phyloP scores from a whole-genome alignment of 2,329 filamentous ascomycete genomes.

The Fusarium scirpi region DNA sequence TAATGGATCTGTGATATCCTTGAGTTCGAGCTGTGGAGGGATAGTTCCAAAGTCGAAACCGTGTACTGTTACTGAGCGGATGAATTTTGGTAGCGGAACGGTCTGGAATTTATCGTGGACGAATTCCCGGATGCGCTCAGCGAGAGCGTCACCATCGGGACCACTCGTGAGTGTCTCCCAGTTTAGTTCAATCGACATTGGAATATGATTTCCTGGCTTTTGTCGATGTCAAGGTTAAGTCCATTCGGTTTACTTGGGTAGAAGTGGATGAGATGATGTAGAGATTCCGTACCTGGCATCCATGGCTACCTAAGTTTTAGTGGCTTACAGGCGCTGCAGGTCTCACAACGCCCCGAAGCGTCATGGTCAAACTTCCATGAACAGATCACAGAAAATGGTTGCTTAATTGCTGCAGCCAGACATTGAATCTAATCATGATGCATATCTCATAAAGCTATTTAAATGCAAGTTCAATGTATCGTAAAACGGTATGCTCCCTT shows the following conservation, averaged over 20 bases:
- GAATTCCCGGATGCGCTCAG: conserved; percentile 89
- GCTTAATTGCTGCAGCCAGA: neutral
- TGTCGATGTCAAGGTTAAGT: neutral
- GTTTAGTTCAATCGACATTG: conserved; percentile 97
- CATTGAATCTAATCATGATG: conserved; percentile 9
- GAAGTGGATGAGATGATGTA: conserved; percentile 30
- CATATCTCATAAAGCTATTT: conserved; percentile 6
- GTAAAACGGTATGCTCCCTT: conserved; percentile 4
- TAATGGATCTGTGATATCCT: conserved; percentile 95
- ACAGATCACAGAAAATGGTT: neutral
- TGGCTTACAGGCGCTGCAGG: conserved; percentile 6
- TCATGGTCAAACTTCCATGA: no score
- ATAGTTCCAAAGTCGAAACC: conserved; percentile 91
- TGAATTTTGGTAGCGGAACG: conserved; percentile 91
- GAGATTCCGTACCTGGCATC: neutral
- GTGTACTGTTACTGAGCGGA: conserved; percentile 94
- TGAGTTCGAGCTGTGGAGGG: conserved; percentile 87
- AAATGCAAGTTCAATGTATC: conserved; percentile 2
- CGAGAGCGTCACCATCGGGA: conserved; percentile 85
- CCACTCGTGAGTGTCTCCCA: conserved; percentile 94
- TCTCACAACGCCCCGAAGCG: neutral
- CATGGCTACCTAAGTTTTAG: conserved; percentile 21
- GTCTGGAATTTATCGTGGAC: conserved; percentile 97
- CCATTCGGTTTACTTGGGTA: neutral
- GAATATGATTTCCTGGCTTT: neutral